Base-by-base conservation (phyloP, 805 yeast species). In the Yamadazyma paraphyllophila region DNA sequence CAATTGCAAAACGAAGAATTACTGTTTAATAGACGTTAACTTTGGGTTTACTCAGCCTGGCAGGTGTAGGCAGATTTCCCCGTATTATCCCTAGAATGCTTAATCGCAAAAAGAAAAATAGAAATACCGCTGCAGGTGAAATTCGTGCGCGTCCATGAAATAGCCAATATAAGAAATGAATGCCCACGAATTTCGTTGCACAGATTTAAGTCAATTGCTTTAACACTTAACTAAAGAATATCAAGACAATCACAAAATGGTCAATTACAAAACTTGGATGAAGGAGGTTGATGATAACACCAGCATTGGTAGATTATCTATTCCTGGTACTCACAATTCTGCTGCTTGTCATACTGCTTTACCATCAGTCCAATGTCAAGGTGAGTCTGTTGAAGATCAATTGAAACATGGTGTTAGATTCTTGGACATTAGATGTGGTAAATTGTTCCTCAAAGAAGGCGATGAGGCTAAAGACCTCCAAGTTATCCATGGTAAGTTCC, bases 261-360 rank as follows among this genome's bases (percentile, higher is more conserved):
- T 71, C 45, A 55, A 69, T 44, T 69, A 66, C 54, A 59, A 63
- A 51, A 58, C 60, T 27, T 85, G 92, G 94, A 63, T 82, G 69
- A 59, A 64, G 29, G 71, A 73, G 9, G 57, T 84, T 47, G 62
- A 67, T 43, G 87, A 83, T 57, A 69, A 80, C 60, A 66, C 75
- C 15, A 57, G 57, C 34, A 49, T 86, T 30, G 71, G 84, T 3
- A 66, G 74, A 46, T 69, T 86, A 43, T 70, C 91, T 0, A 69
- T 86, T 42, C 90, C 92, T 8, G 94, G 94, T n/a, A 85, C 92
- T n/a, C 94, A 86, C 66, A 85, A 86, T 60, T 75, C 88, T 35
- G 88, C 85, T 11, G 92, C 92, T 5, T 80, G 77, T 54, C 82
- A 83, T 59, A 67, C 76, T 7, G 84, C 91, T 2, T 65, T 84